Percentiles rank a stretch among this genome's conserved stretches.
These are phyloP conservation scores for Ganoderma boninense DNA, from an alignment of 1,284 basidiomycete genomes.

Conservation along the genomic window DNA sequence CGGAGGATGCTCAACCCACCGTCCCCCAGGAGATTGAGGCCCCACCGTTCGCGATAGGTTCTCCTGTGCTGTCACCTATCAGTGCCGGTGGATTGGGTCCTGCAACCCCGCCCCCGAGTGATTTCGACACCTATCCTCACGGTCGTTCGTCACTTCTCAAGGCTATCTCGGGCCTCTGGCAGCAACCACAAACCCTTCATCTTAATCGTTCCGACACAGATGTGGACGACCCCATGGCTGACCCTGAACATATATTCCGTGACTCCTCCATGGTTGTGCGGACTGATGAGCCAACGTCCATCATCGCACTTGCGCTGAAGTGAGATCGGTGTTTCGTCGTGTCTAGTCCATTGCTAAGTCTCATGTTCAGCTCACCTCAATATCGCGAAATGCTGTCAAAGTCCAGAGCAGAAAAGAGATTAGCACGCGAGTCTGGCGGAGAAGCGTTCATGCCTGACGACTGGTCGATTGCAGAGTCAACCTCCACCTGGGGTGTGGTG, in stretches of 20 bases:
- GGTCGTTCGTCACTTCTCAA: constrained; percentile 84
- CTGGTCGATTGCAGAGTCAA: constrained; percentile 78
- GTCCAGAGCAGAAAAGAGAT: constrained; percentile 77
- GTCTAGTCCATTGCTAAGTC: constrained; percentile 18
- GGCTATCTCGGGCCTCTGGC: constrained; percentile 88
- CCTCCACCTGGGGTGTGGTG: constrained; percentile 88
- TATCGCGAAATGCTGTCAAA: constrained; percentile 87
- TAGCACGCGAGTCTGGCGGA: constrained; percentile 69
- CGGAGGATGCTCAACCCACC: background rate
- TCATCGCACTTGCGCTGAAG: constrained; percentile 96
- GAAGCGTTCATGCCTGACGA: constrained; percentile 91
- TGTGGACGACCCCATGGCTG: constrained; percentile 70
- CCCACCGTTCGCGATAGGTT: constrained; percentile 64
- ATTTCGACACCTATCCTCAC: constrained; percentile 57
- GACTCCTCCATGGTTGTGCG: constrained; percentile 96
- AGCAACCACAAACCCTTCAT: constrained; percentile 54
- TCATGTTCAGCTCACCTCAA: constrained; percentile 74
- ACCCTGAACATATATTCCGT: constrained; percentile 93
- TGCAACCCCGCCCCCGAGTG: constrained; percentile 61
- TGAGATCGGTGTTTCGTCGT: constrained; percentile 47
- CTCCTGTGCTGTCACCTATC: constrained; percentile 47
- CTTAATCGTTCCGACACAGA: constrained; percentile 59
- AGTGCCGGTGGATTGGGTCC: constrained; percentile 46
- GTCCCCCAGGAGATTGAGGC: constrained; percentile 21
- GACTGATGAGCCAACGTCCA: constrained; percentile 97